Conservation (phyloP, 106 monocot genomes). For the Dioscorea alata region DNA sequence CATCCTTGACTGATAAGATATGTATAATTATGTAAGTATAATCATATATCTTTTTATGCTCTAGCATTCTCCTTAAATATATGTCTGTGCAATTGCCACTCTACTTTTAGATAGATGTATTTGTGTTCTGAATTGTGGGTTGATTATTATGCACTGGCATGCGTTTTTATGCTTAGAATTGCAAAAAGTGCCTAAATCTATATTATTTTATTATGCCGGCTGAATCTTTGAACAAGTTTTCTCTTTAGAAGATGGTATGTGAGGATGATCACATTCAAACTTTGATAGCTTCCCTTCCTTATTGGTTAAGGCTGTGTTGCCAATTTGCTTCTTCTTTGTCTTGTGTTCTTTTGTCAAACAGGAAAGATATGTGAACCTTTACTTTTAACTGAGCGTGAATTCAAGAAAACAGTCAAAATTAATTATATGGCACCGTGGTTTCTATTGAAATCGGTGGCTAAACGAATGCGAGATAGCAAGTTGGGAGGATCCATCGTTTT, state of each 20-base stretch:
- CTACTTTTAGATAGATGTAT: too few relatives aligned
- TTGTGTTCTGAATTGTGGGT: too few relatives aligned
- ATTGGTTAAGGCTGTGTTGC: neutral
- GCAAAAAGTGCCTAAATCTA: neutral
- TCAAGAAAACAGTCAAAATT: conserved; percentile 63
- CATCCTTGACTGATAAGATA: too few relatives aligned
- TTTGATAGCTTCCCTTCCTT: neutral
- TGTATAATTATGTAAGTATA: too few relatives aligned
- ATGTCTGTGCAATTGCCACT: too few relatives aligned
- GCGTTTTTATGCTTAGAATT: too few relatives aligned
- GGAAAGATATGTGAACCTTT: conserved; percentile 70
- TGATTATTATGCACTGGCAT: neutral
- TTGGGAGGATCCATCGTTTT: conserved; percentile 77
- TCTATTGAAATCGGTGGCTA: conserved; percentile 68
- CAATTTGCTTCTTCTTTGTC: neutral
- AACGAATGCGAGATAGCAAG: conserved; percentile 59
- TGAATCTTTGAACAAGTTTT: neutral
- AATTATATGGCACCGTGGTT: conserved; percentile 92
- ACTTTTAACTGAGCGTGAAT: conserved; percentile 50
- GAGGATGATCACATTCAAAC: neutral
- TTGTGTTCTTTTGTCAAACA: conserved; percentile 7
- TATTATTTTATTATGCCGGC: neutral
- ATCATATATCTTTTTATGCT: too few relatives aligned
- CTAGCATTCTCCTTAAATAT: too few relatives aligned
- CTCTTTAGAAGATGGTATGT: neutral